Base-by-base conservation (phyloP, 306 rosid genomes). In the Sphenostylis stenocarpa region DNA sequence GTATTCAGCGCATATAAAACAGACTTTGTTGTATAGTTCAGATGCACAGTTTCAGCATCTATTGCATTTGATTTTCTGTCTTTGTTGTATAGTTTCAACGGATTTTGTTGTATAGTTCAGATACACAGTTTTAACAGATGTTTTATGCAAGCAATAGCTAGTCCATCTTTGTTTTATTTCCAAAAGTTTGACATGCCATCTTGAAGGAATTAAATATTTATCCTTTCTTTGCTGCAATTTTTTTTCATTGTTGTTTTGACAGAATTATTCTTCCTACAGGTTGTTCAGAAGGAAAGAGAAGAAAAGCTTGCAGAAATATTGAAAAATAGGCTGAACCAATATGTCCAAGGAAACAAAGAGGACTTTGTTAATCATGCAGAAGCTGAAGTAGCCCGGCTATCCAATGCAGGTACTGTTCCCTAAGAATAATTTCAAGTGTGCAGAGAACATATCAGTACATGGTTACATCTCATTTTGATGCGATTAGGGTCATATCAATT, bases 271-370 rank as follows among this genome's bases (percentile, higher is more conserved):
- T 73, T 77, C 70, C 73, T 24, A 56, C 88, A 94, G 98, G 85
- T 85, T 80, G 97, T 95, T 78, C 98, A 95, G 74, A 90, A 80
- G 82, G 98, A 95, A 72, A 90, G 98, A 84, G 98, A 95, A 84
- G 98, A 95, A 78, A 95, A 76, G 88, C 98, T 95, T 75, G 88
- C 74, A 51, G 90, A 92, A 58, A 86, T 69, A 67, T 86, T 95
- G 20, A 95, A 88, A 87, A 83, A 68, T 82, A 88, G 97, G 75
- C 91, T 95, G 43, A 85, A 86, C 79, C 91, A 86, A 60, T 94
- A 94, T 78, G 89, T 94, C 65, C 94, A 87, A 88, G 98, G 93
- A 84, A 89, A 88, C 87, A 91, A 90, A 80, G 88, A 75, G 41
- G 97, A 88, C 31, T 89, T 95, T 75, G 72, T 80, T 77, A 72